phyloP scores from a whole-genome alignment of 2,329 filamentous ascomycete genomes.

The Gaeumannomyces sp. region DNA sequence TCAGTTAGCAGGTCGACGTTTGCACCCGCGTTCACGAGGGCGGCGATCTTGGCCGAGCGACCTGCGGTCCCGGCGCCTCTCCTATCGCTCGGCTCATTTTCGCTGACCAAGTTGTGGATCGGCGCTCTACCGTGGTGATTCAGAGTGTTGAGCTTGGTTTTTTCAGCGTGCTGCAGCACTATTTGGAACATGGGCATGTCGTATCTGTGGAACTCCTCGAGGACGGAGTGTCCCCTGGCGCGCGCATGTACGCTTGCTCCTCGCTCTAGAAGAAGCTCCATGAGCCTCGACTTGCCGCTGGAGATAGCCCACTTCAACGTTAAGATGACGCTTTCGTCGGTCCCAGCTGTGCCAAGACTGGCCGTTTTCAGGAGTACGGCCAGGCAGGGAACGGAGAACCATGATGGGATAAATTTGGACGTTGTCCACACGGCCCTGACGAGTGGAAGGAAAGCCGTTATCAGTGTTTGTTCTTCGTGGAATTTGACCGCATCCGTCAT shows the following conservation, averaged over 20 bases:
- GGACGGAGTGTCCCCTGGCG: neutral
- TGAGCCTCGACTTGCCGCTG: neutral
- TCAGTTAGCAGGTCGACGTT: neutral
- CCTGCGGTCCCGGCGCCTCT: neutral
- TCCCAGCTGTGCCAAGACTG: neutral
- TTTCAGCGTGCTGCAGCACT: neutral
- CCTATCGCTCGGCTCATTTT: neutral
- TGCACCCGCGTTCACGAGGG: neutral
- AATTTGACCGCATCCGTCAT: neutral
- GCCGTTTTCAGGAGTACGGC: neutral
- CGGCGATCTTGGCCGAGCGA: neutral
- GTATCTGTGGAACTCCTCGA: conserved; percentile 1
- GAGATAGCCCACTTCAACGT: neutral
- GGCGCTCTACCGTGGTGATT: neutral
- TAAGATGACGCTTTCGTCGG: neutral
- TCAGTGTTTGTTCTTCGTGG: neutral
- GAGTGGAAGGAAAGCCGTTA: neutral
- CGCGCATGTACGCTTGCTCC: neutral
- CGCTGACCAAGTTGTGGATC: neutral
- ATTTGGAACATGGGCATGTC: neutral
- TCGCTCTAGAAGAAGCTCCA: neutral
- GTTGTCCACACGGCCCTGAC: neutral
- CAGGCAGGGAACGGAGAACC: neutral
- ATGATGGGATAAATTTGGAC: neutral
- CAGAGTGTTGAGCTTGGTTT: neutral